Evolutionary conservation across 345 rosid genomes (phyloP).

Genomic region (Boechera divaricarpa): DNA sequence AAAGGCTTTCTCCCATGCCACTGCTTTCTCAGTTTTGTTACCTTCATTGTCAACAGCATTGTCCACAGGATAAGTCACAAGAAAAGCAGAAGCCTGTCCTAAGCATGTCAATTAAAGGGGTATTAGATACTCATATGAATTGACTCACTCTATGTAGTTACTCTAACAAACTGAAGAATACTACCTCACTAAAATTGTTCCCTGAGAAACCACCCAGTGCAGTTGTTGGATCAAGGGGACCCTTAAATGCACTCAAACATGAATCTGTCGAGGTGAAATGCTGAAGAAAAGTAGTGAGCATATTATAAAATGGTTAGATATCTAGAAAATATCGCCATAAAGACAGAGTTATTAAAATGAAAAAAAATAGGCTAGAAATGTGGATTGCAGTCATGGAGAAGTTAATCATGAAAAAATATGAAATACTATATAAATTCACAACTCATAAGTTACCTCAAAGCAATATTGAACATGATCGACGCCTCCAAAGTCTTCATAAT

Average conservation of each 20-base stretch:
- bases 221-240: conserved; percentile 95
- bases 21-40: conserved; percentile 70
- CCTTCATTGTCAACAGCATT: conserved; percentile 69
- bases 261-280: conserved; percentile 86
- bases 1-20: conserved; percentile 98
- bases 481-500: conserved; percentile 69
- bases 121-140: conserved; percentile 34
- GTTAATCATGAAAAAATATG: neutral
- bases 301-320: conserved; percentile 11
- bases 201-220: conserved; percentile 92
- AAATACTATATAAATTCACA: neutral
- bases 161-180: conserved; percentile 30
- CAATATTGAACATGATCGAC: conserved; percentile 89
- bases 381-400: neutral
- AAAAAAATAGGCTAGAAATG: neutral
- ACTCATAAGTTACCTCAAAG: conserved; percentile 67
- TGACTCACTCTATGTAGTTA: conserved; percentile 7
- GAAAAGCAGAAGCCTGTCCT: conserved; percentile 92
- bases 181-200: conserved; percentile 86
- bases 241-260: conserved; percentile 96
- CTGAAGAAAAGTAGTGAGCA: conserved; percentile 52
- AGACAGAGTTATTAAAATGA: neutral
- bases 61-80: conserved; percentile 94
- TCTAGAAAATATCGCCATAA: neutral
- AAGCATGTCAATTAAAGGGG: conserved; percentile 37